Conservation (phyloP, 2,329 filamentous ascomycete species). For the Didymella arachidicola region DNA sequence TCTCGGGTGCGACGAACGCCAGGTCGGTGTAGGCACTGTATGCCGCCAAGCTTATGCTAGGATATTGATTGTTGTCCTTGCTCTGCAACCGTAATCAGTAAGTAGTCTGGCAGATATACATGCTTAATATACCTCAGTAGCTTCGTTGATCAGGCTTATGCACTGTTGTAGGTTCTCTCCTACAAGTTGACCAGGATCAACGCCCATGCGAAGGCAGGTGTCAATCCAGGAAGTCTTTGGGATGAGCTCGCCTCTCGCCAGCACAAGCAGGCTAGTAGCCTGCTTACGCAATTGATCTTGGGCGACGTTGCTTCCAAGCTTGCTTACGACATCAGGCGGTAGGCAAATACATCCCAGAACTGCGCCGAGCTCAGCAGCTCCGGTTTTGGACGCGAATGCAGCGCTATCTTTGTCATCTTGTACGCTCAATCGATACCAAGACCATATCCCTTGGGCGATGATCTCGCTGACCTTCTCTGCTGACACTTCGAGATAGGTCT, state of each 20-base stretch:
- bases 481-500: constrained; percentile 66
- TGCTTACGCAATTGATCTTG: constrained; percentile 68
- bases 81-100: constrained; percentile 26
- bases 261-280: constrained; percentile 77
- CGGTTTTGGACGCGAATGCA: constrained; percentile 70
- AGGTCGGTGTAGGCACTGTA: constrained; percentile 88
- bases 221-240: constrained; percentile 88
- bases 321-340: constrained; percentile 59
- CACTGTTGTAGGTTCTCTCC: constrained; percentile 68
- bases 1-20: constrained; percentile 89
- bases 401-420: constrained; percentile 79
- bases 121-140: constrained; percentile 61
- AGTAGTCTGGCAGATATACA: constrained; percentile 8
- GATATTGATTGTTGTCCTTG: constrained; percentile 34
- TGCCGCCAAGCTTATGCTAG: constrained; percentile 70
- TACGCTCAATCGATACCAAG: constrained; percentile 74
- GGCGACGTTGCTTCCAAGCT: constrained; percentile 55
- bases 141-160: constrained; percentile 69
- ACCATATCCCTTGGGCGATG: constrained; percentile 78
- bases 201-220: constrained; percentile 76
- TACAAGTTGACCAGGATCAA: constrained; percentile 84
- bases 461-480: constrained; percentile 67
- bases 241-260: constrained; percentile 80
- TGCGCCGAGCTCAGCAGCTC: constrained; percentile 68
- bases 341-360: constrained; percentile 70